Evolutionary conservation across 108 stramenopile genomes (phyloP).

Genomic region (Schizochytrium sp.): DNA sequence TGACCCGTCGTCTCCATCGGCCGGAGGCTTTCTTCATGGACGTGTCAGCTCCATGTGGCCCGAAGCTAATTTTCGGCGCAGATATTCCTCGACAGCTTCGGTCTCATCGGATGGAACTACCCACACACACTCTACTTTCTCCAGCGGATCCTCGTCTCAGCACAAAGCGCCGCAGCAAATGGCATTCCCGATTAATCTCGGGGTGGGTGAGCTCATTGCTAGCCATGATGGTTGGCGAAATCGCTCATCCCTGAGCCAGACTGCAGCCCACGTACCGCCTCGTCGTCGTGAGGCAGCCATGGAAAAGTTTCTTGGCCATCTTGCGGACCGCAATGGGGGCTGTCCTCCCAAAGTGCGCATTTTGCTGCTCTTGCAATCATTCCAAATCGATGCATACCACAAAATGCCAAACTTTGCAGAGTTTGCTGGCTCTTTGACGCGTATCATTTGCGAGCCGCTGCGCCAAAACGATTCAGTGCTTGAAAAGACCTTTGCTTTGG

Average conservation of each 20-base stretch:
- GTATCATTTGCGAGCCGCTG: neutral
- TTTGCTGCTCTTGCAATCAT: neutral
- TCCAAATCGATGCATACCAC: neutral
- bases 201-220: neutral
- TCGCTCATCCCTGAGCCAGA: neutral
- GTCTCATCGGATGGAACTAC: neutral
- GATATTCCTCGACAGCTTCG: neutral
- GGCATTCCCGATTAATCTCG: neutral
- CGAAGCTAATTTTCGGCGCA: neutral
- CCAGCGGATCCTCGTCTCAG: neutral
- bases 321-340: neutral
- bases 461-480: neutral
- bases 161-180: neutral
- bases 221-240: neutral
- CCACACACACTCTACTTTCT: neutral
- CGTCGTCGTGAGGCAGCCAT: neutral
- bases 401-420: slow-evolving; percentile 1
- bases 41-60: neutral
- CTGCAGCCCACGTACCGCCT: neutral
- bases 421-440: neutral
- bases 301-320: neutral
- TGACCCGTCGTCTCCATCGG: neutral
- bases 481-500: neutral
- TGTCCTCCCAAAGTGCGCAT: neutral
- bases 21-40: neutral